Evolutionary conservation across 208 protist species (phyloP).

Genomic region (Wallacemonas sp.): DNA sequence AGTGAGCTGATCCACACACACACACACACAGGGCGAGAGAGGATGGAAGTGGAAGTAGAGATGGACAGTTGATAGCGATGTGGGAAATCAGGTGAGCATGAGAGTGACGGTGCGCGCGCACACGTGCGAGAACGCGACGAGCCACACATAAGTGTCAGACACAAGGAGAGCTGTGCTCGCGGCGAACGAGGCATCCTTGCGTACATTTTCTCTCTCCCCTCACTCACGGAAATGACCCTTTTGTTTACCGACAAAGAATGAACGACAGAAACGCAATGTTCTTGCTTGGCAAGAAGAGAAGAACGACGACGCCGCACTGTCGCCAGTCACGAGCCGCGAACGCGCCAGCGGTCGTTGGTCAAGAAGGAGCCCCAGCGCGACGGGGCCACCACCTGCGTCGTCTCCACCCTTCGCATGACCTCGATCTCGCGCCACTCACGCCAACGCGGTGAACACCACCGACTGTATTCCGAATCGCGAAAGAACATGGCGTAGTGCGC

Average conservation of each 20-base stretch:
- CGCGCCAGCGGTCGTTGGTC: constrained; percentile 66
- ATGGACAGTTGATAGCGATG: too few species aligned
- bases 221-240: background rate
- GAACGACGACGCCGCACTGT: too few species aligned
- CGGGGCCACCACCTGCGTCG: constrained; percentile 46
- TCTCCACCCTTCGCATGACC: constrained; percentile 53
- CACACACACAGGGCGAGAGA: too few species aligned
- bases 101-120: too few species aligned
- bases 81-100: too few species aligned
- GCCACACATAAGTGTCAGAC: too few species aligned
- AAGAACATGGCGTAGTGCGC: constrained; percentile 86
- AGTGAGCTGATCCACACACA: too few species aligned
- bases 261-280: background rate
- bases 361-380: constrained; percentile 72
- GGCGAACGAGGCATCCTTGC: background rate
- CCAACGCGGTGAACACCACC: constrained; percentile 83
- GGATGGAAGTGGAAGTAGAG: too few species aligned
- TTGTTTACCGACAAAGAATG: background rate
- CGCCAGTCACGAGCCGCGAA: constrained; percentile 37
- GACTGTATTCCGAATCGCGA: constrained; percentile 55
- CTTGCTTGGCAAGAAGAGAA: too few species aligned
- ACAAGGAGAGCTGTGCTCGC: too few species aligned
- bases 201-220: background rate
- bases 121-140: too few species aligned
- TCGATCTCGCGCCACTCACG: constrained; percentile 83